Base-by-base conservation (phyloP, 1,139 yeast species). In the Yamadazyma mexicana region DNA sequence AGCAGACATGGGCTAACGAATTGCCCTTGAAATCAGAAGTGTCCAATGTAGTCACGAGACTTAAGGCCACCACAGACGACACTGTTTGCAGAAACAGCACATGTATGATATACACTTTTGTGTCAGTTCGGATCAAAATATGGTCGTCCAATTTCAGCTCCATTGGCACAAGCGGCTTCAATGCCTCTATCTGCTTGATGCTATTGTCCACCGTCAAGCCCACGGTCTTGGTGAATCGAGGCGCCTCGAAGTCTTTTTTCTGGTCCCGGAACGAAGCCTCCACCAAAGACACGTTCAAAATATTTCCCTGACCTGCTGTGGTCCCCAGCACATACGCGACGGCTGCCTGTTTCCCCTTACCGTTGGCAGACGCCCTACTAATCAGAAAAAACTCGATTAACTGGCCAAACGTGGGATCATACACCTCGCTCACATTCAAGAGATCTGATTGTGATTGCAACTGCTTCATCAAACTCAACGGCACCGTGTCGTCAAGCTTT, bases 1-100 rank as follows among this genome's bases (percentile, higher is more conserved):
- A 71, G 2, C 66, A 50, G 2, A 71, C 61, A 54, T 79, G 79
- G 0, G 79, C 76, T 46, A 79, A 66, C 1, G 65, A 62, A 23
- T 58, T 50, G 3, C 64, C 64, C 8, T 51, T 42, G 7, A 71
- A 40, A 1, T 55, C 54, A 2, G 45, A 28, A 1, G 58, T 38
- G 5, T 36, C 34, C 3, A 65, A 36, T 24, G 58, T 62, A 2
- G 59, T 65, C 5, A 62, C 37, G 5, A 59, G 44, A 6, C 49
- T 42, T 11, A 64, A 40, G n/a, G 47, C 44, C 6, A 51, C 37
- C 17, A 44, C 27, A 2, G 44, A 39, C 9, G 40, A 35, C 7
- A 27, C 22, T 17, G 34, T 39, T 7, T 32, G 30, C 33, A 38
- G 29, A 18, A 32, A 37, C n/a, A 20, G 30, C 5, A 42, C 39